Conservation (phyloP, 306 rosid species). For the Geum urbanum region DNA sequence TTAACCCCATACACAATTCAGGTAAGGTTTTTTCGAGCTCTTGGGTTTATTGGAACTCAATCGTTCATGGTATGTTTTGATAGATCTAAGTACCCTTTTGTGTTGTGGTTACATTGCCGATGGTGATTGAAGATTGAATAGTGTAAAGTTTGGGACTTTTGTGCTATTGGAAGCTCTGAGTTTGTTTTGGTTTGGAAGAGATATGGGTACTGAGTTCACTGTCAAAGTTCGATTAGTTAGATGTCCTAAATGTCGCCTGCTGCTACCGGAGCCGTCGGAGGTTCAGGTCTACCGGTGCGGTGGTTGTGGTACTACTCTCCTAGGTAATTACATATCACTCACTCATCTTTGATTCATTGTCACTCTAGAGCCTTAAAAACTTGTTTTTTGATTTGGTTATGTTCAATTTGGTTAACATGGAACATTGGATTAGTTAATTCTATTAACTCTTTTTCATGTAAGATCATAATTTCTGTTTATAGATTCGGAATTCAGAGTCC, state of each 20-base stretch:
- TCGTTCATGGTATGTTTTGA: neutral
- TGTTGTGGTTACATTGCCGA: slow-evolving; percentile 32
- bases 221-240: slow-evolving; percentile 55
- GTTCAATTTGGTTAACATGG: neutral
- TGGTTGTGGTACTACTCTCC: slow-evolving; percentile 65
- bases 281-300: slow-evolving; percentile 71
- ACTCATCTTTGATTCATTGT: neutral
- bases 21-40: neutral
- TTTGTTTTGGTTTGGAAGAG: slow-evolving; percentile 21
- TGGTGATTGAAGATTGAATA: neutral
- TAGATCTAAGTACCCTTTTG: slow-evolving; percentile 11
- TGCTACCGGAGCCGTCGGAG: slow-evolving; percentile 62
- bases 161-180: slow-evolving; percentile 12
- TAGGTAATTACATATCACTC: slow-evolving; percentile 41
- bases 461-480: neutral
- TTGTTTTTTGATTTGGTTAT: neutral
- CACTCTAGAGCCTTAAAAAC: neutral
- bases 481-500: neutral
- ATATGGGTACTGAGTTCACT: slow-evolving; percentile 49
- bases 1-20: neutral
- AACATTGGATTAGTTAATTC: neutral
- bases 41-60: neutral
- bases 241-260: slow-evolving; percentile 65
- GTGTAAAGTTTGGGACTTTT: slow-evolving; percentile 11
- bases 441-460: neutral